phyloP scores from a whole-genome alignment of 441 rosid genomes.

The Corymbia calophylla region DNA sequence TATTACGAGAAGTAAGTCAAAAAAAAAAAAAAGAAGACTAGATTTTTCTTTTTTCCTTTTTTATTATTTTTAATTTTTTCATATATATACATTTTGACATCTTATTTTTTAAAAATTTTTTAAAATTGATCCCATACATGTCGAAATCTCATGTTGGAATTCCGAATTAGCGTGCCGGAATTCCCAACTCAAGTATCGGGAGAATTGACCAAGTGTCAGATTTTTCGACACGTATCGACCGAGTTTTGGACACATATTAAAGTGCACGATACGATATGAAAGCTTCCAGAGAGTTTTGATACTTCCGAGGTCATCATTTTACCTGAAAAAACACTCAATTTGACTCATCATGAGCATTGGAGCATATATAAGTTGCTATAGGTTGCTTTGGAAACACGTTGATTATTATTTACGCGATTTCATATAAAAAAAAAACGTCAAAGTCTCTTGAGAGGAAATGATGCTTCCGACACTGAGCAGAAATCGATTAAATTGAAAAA shows the following conservation, averaged over 20 bases:
- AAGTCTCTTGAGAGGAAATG: neutral
- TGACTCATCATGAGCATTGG: no score
- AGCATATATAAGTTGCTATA: fast-evolving
- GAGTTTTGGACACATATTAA: fast-evolving
- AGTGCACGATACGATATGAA: fast-evolving
- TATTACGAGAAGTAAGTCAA: no score
- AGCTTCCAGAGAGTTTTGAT: fast-evolving
- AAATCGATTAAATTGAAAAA: neutral
- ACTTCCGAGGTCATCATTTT: fast-evolving
- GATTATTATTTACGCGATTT: fast-evolving
- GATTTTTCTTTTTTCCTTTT: fast-evolving
- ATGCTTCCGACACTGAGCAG: neutral
- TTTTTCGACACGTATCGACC: fast-evolving
- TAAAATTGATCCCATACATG: neutral
- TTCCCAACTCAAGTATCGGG: fast-evolving
- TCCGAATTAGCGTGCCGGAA: fast-evolving
- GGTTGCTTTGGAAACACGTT: fast-evolving
- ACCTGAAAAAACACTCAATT: no score
- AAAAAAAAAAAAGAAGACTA: no score
- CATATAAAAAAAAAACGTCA: fast-evolving
- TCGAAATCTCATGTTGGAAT: no score
- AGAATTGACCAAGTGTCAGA: fast-evolving
- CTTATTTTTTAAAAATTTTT: no score
- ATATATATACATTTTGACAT: no score
- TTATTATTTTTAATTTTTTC: no score